Conservation (phyloP, 768 basidiomycete genomes). For the Rhizopogon vinicolor region DNA sequence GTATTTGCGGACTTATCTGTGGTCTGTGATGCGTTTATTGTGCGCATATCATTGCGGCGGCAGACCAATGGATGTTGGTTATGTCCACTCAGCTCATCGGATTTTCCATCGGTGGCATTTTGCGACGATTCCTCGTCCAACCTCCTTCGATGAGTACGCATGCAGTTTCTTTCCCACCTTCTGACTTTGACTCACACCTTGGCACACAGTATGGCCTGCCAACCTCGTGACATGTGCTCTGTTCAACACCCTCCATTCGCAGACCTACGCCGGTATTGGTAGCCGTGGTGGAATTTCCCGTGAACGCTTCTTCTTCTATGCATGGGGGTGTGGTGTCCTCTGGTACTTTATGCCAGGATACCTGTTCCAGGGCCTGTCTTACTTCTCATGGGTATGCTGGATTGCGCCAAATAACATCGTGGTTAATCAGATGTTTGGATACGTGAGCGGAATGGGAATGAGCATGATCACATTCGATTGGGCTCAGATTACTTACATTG, state of each 20-base stretch:
- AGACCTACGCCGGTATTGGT: conserved; percentile 39
- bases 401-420: conserved; percentile 65
- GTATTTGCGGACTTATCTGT: not conserved
- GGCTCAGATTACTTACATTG: conserved; percentile 51
- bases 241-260: conserved; percentile 71
- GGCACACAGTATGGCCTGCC: conserved; percentile 65
- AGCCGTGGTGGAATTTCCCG: conserved; percentile 44
- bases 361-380: conserved; percentile 60
- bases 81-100: conserved; percentile 73
- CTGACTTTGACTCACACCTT: not conserved
- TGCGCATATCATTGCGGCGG: not conserved
- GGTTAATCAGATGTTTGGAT: conserved; percentile 77
- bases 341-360: conserved; percentile 72
- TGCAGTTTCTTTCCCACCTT: not conserved
- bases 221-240: conserved; percentile 66
- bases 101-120: conserved; percentile 54
- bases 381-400: conserved; percentile 61
- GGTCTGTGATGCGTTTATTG: not conserved
- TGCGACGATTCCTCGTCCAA: conserved; percentile 54
- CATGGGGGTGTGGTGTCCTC: conserved; percentile 25
- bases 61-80: conserved; percentile 57
- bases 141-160: conserved; percentile 55
- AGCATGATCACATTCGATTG: conserved; percentile 79
- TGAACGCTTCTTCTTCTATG: conserved; percentile 46
- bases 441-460: conserved; percentile 53